These are phyloP conservation scores for Diversispora eburnea DNA, from an alignment of 192 early-diverging fungal genomes.

Conservation along the genomic window DNA sequence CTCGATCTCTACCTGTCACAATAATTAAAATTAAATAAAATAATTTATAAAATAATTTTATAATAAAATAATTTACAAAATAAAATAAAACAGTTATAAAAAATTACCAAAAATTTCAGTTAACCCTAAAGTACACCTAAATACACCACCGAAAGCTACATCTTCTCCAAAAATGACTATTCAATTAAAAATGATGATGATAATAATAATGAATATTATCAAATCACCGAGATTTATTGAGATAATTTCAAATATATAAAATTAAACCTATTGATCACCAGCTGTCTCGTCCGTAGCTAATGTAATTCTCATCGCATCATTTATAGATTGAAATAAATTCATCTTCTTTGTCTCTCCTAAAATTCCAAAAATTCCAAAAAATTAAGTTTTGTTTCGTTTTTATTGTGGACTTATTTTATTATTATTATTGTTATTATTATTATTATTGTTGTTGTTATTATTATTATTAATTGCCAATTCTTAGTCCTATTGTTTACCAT, in stretches of 20 bases:
- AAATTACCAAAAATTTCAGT: constrained; percentile 79
- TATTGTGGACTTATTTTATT: not conserved
- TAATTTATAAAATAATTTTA: constrained; percentile 4
- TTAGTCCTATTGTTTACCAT: constrained; percentile 39
- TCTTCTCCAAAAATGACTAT: constrained; percentile 95
- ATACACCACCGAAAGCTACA: constrained; percentile 96
- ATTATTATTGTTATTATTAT: no score
- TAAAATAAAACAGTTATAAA: no score
- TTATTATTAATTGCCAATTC: not conserved
- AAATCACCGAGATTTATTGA: not conserved
- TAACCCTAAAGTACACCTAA: constrained; percentile 89
- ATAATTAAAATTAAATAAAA: not conserved
- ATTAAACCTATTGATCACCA: constrained; percentile 33
- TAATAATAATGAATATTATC: no score
- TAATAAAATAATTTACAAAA: not conserved
- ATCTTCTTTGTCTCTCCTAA: constrained; percentile 77
- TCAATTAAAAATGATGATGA: not conserved
- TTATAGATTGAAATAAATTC: constrained; percentile 93
- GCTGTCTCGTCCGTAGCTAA: constrained; percentile 85
- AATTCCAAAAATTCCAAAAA: not conserved
- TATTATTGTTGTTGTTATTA: no score
- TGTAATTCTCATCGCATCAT: constrained; percentile 89
- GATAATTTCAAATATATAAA: not conserved
- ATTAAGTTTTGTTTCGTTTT: not conserved
- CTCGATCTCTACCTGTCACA: constrained; percentile 64